Conservation (phyloP, 768 basidiomycete genomes). For the Pulveroboletus sp. region DNA sequence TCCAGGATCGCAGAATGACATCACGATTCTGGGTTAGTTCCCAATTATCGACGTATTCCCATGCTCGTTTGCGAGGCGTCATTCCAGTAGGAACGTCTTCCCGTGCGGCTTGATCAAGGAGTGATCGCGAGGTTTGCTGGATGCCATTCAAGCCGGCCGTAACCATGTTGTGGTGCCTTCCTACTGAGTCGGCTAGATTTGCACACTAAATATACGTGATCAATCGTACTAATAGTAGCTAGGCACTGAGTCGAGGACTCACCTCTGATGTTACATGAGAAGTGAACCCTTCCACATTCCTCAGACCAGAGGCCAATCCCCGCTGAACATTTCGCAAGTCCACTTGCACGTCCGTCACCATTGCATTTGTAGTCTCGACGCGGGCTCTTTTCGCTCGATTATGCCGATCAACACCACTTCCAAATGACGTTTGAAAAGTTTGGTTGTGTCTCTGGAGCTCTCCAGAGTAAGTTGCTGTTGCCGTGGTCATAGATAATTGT, state of each 20-base stretch:
- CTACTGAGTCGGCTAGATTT: conserved; percentile 37
- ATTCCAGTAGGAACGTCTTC: conserved; percentile 67
- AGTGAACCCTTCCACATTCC: conserved; percentile 43
- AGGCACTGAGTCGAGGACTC: conserved; percentile 9
- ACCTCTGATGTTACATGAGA: conserved; percentile 53
- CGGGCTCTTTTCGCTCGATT: conserved; percentile 65
- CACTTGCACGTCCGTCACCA: conserved; percentile 49
- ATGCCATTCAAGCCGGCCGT: conserved; percentile 45
- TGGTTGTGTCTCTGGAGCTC: conserved; percentile 51
- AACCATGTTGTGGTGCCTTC: conserved; percentile 44
- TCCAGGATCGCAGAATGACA: conserved; percentile 53
- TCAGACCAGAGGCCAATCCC: conserved; percentile 48
- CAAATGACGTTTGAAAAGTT: conserved; percentile 41
- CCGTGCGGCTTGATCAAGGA: conserved; percentile 56
- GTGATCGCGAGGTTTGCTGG: conserved; percentile 46
- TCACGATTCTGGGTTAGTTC: conserved; percentile 64
- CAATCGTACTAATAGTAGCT: neutral
- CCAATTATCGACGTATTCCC: conserved; percentile 73
- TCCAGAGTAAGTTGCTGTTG: conserved; percentile 48
- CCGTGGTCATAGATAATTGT: conserved; percentile 42
- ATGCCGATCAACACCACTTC: conserved; percentile 60
- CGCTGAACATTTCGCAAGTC: conserved; percentile 52
- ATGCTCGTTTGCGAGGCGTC: conserved; percentile 74
- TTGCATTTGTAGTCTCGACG: conserved; percentile 51
- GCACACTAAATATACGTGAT: conserved; percentile 37